phyloP scores from a whole-genome alignment of 2,329 filamentous ascomycete species.

The Dendryphion nanum region DNA sequence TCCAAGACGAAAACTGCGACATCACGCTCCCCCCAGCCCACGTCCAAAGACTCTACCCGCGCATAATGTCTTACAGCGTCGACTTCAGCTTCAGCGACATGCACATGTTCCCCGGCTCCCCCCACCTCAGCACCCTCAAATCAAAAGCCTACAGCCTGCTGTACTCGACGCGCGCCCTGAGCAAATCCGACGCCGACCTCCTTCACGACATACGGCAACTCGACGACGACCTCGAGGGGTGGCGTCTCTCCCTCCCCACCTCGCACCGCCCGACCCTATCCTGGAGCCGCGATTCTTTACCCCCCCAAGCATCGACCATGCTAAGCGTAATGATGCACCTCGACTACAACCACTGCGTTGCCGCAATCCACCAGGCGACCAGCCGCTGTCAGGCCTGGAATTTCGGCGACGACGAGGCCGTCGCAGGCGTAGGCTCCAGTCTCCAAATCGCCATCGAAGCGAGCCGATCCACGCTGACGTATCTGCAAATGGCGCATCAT shows the following conservation, averaged over 20 bases:
- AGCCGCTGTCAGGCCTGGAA: neutral
- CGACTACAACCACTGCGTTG: constrained; percentile 2
- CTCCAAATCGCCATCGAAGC: constrained; percentile 1
- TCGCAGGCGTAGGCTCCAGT: neutral
- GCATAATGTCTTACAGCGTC: neutral
- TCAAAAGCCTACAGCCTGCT: neutral
- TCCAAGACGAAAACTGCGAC: constrained; percentile 3
- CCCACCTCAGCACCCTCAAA: neutral
- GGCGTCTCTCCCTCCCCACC: constrained; percentile 1
- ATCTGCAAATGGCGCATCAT: constrained; percentile 1
- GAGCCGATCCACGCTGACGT: constrained; percentile 2
- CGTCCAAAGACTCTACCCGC: neutral
- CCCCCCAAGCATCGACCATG: neutral
- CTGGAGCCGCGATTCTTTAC: neutral
- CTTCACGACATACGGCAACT: constrained; percentile 1
- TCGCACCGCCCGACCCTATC: neutral
- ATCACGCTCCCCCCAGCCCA: constrained; percentile 1
- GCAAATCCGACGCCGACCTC: constrained; percentile 1
- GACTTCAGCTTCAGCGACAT: neutral
- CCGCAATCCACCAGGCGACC: constrained; percentile 1
- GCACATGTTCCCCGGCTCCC: neutral
- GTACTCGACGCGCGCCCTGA: constrained; percentile 1
- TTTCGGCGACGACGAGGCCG: neutral
- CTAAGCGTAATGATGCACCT: constrained; percentile 1
- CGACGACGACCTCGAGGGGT: constrained; percentile 3